Evolutionary conservation across 495 filamentous ascomycete species (phyloP), one percentile per base, ranked within the genome.

Genomic region (Penicillium silybi): DNA sequence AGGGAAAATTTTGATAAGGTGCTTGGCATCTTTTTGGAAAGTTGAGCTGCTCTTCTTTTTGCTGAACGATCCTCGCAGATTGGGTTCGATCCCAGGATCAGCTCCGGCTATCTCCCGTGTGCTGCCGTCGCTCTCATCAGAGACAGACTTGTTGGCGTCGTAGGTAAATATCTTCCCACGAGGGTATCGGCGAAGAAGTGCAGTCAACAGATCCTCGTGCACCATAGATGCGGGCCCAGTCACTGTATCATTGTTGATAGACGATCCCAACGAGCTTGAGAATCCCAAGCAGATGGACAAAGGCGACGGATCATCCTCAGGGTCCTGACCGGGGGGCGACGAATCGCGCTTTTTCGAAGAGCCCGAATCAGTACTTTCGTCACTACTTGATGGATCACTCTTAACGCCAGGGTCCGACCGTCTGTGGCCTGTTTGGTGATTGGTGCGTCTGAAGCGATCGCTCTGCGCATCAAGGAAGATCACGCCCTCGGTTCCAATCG

Each of bases 131-230:
- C 55, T 62, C 25, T 58, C 56, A 6, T 67, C 64, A 0, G 64
- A 67, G 18, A 71, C 48, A 1, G 43, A 44, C 8, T 61, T 52
- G 23, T 70, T 65, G 1, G 64, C 68, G 41, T 84, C 76, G 55
- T 78, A 81, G 29, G 73, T 76, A 70, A 82, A 85, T 11, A 87
- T 71, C 50, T 78, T 76, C 0, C 84, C 84, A 26, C 72, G 68
- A 6, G 80, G 80, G 57, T 86, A 84, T n/a, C 75, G 69, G 5
- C 73, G 70, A 2, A 85, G 56, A 3, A 64, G 52, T 2, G 54
- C 25, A 7, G 15, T 61, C 0, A 67, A 54, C 6, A 67, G 34
- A 0, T 41, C 5, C 25, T 65, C 57, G 9, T 41, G 48, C 0
- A 65, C 50, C 20, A 44, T 20, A 2, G 83, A 63, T 35, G 65